Conservation (phyloP, 768 basidiomycete species). For the Termitomyces sp. region DNA sequence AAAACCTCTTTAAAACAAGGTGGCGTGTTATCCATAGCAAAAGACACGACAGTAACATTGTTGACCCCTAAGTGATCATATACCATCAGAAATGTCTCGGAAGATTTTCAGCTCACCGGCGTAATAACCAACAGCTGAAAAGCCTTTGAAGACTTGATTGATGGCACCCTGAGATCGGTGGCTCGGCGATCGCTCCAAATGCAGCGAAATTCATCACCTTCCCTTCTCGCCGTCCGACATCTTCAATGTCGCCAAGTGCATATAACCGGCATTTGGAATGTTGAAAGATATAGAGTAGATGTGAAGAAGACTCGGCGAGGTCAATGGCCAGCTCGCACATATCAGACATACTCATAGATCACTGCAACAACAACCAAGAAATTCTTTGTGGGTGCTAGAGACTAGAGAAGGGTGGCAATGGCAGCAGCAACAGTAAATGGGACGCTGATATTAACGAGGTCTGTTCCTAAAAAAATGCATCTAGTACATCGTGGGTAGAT, state of each 20-base stretch:
- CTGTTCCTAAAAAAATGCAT: slow-evolving; percentile 22
- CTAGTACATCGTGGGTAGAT: background rate
- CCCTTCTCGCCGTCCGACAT: slow-evolving; percentile 54
- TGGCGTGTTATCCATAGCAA: slow-evolving; percentile 35
- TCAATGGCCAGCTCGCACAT: background rate
- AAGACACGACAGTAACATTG: slow-evolving; percentile 34
- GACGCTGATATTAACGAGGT: slow-evolving; percentile 52
- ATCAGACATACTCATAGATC: slow-evolving; percentile 48
- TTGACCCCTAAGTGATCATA: slow-evolving; percentile 10
- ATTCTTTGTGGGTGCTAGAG: slow-evolving; percentile 37
- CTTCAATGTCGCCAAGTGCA: slow-evolving; percentile 42
- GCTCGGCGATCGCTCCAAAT: slow-evolving; percentile 51
- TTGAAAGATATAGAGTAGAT: slow-evolving; percentile 45
- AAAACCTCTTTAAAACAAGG: slow-evolving; percentile 31
- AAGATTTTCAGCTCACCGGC: slow-evolving; percentile 29
- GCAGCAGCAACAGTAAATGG: slow-evolving; percentile 47
- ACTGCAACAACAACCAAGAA: slow-evolving; percentile 42
- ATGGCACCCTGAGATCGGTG: slow-evolving; percentile 64
- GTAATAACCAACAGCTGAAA: slow-evolving; percentile 40
- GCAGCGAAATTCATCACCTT: slow-evolving; percentile 49
- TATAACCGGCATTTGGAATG: slow-evolving; percentile 42
- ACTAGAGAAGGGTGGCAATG: slow-evolving; percentile 56
- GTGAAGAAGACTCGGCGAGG: slow-evolving; percentile 19
- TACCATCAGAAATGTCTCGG: background rate
- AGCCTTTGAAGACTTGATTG: slow-evolving; percentile 37